These are phyloP conservation scores for Psilocybe mexicana DNA, from an alignment of 1,284 basidiomycete species.

Conservation along the genomic window DNA sequence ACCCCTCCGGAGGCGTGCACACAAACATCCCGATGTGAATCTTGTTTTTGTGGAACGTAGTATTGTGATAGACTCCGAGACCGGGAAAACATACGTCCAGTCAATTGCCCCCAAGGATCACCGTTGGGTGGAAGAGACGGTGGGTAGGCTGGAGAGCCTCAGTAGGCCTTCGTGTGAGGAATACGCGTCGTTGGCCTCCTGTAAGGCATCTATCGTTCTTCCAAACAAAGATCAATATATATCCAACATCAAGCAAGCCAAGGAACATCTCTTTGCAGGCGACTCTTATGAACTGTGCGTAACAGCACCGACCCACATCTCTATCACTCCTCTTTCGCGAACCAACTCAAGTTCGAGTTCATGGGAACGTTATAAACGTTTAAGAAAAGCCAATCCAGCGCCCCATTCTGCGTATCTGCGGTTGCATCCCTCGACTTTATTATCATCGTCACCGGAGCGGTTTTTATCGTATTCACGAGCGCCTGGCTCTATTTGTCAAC, in stretches of 20 bases:
- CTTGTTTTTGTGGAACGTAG: conserved; percentile 76
- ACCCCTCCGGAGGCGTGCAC: conserved; percentile 28
- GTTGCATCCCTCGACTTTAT: conserved; percentile 62
- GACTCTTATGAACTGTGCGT: conserved; percentile 97
- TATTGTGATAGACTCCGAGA: conserved; percentile 60
- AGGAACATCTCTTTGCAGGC: conserved; percentile 79
- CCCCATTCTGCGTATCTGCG: conserved; percentile 88
- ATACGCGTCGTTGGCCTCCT: conserved; percentile 11
- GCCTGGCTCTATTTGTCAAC: conserved; percentile 68
- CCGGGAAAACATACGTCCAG: conserved; percentile 57
- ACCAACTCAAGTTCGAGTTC: conserved; percentile 48
- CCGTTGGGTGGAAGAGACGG: conserved; percentile 53
- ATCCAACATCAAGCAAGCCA: conserved; percentile 69
- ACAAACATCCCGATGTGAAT: conserved; percentile 66
- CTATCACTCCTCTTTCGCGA: conserved; percentile 34
- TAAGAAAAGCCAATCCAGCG: conserved; percentile 84
- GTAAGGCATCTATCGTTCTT: conserved; percentile 40
- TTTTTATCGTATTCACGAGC: conserved; percentile 84
- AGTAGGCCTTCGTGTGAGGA: neutral
- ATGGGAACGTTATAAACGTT: conserved; percentile 72
- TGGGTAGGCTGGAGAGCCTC: conserved; percentile 27
- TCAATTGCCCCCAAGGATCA: conserved; percentile 60
- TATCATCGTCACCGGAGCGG: conserved; percentile 89
- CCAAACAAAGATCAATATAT: conserved; percentile 69
- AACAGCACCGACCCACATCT: conserved; percentile 73